Conservation (phyloP, 805 yeast species). For the Saccharomycopsis schoenii region DNA sequence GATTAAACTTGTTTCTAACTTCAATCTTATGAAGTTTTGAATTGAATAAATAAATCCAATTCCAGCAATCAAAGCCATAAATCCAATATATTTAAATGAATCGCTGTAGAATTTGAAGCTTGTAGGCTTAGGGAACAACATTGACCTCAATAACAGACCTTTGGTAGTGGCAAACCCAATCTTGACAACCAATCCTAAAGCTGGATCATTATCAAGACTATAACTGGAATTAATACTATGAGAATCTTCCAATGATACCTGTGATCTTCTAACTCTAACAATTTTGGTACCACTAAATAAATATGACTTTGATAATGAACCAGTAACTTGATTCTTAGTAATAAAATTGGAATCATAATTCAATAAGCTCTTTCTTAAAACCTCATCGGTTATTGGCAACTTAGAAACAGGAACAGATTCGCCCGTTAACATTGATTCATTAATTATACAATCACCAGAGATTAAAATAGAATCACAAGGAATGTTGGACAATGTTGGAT, state of each 20-base stretch:
- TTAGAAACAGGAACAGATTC: conserved; percentile 97
- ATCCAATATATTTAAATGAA: conserved; percentile 92
- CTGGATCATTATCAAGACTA: conserved; percentile 48
- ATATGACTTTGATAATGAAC: conserved; percentile 62
- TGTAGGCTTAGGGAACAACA: conserved; percentile 92
- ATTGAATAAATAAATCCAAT: conserved; percentile 81
- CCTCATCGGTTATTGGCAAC: conserved; percentile 50
- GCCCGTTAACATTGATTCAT: conserved; percentile 96
- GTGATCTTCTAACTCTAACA: conserved; percentile 65
- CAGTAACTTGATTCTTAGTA: conserved; percentile 42
- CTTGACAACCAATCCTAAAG: conserved; percentile 76
- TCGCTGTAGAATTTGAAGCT: conserved; percentile 91
- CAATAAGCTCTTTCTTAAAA: conserved; percentile 45
- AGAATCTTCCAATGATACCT: conserved; percentile 23
- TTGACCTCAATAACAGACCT: conserved; percentile 86
- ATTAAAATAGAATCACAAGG: conserved; percentile 88
- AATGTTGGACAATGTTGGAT: conserved; percentile 59
- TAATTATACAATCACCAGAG: conserved; percentile 92
- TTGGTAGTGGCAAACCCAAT: conserved; percentile 95
- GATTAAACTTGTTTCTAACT: conserved; percentile 59
- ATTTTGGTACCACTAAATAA: conserved; percentile 85
- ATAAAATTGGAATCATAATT: conserved; percentile 32
- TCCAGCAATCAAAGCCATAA: conserved; percentile 79
- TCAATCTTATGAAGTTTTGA: conserved; percentile 67
- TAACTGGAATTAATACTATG: neutral